Conservation (phyloP, 75 land plant species). For the Picea glauca region DNA sequence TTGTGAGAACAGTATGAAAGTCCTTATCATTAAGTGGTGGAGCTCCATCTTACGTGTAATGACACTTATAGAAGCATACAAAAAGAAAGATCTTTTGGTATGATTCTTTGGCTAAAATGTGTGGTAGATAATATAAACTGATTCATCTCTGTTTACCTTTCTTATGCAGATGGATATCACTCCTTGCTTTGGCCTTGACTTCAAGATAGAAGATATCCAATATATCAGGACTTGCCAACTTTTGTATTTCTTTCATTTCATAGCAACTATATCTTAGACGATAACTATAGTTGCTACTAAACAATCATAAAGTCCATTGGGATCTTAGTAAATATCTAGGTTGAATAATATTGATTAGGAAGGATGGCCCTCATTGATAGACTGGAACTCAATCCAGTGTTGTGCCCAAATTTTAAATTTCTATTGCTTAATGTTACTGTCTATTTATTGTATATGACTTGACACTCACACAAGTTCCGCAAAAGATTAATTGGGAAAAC, state of each 20-base stretch:
- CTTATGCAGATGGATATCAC: slow-evolving; percentile 57
- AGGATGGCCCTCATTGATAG: not conserved
- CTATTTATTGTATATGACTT: slow-evolving; percentile 29
- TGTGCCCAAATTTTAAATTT: not conserved
- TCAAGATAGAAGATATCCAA: slow-evolving; percentile 84
- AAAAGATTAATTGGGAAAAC: slow-evolving; percentile 65
- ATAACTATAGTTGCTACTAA: not conserved
- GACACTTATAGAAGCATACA: not conserved
- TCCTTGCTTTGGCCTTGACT: slow-evolving; percentile 64
- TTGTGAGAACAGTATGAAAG: not conserved
- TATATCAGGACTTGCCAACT: not conserved
- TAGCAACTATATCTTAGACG: not conserved
- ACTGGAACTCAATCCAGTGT: not conserved
- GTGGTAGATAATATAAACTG: not conserved
- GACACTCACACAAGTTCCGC: slow-evolving; percentile 66
- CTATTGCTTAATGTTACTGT: not conserved
- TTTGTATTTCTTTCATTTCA: slow-evolving; percentile 3
- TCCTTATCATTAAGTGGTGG: not conserved
- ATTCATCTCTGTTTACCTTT: not conserved
- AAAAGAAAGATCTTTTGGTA: not conserved
- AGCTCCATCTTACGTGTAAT: not conserved
- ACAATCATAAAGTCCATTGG: not conserved
- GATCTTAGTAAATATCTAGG: not conserved
- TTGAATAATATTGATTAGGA: not conserved
- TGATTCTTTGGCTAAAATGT: not conserved